Conservation (phyloP, 2,329 filamentous ascomycete species). For the Aspergillus persii region DNA sequence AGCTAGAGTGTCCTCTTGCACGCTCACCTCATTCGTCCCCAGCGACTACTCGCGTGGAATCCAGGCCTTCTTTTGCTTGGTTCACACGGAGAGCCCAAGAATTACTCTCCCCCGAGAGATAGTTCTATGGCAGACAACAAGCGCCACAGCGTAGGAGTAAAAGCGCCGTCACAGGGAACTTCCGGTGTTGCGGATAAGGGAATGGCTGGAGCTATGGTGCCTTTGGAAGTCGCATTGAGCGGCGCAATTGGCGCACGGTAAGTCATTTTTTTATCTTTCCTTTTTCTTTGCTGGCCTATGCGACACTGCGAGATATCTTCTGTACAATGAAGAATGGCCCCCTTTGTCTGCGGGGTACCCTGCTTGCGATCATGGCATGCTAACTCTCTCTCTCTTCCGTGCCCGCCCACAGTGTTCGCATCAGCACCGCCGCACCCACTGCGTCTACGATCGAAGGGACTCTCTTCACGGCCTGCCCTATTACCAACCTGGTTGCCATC, state of each 20-base stretch:
- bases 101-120: neutral
- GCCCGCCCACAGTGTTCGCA: conserved; percentile 49
- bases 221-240: conserved; percentile 54
- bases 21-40: neutral
- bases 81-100: neutral
- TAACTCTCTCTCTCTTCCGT: conserved; percentile 3
- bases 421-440: conserved; percentile 52
- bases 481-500: conserved; percentile 61
- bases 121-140: conserved; percentile 57
- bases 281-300: neutral
- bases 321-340: neutral
- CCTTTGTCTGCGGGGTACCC: neutral
- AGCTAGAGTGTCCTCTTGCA: neutral
- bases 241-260: conserved; percentile 63
- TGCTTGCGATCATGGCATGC: neutral
- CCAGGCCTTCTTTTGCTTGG: neutral
- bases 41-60: neutral
- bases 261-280: conserved; percentile 28
- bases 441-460: conserved; percentile 58
- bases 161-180: conserved; percentile 39
- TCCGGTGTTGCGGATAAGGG: conserved; percentile 37
- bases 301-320: neutral
- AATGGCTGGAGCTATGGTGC: conserved; percentile 46
- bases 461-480: conserved; percentile 60
- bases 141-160: conserved; percentile 55